Percentiles rank a stretch among this genome's conserved stretches.
Evolutionary conservation across 2,329 filamentous ascomycete genomes (phyloP).

Genomic region (Colletotrichum lentis): DNA sequence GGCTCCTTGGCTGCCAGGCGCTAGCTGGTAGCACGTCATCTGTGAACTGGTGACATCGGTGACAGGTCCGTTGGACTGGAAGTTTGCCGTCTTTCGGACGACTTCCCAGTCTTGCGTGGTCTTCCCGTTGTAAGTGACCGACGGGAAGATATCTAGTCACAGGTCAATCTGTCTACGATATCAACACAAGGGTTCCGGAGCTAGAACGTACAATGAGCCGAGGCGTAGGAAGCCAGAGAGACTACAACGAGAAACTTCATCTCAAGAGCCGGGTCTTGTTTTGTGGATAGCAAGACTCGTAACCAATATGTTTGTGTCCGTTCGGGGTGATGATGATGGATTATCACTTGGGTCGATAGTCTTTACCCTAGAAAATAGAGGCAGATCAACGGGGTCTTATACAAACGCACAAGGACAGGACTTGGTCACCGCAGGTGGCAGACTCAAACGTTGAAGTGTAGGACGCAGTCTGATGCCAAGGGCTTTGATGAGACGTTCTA

Average conservation of each 20-base stretch:
- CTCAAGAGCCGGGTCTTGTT: no score
- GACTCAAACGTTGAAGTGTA: not conserved
- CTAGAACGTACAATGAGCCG: constrained; percentile 51
- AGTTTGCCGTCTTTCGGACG: constrained; percentile 59
- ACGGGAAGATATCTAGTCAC: constrained; percentile 52
- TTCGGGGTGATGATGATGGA: not conserved
- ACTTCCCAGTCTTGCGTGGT: constrained; percentile 55
- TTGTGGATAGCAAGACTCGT: not conserved
- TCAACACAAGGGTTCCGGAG: no score
- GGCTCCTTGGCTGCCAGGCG: constrained; percentile 54
- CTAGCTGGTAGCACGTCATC: constrained; percentile 61
- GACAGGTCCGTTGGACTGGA: constrained; percentile 59
- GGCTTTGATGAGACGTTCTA: not conserved
- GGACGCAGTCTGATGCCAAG: not conserved
- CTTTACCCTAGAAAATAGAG: not conserved
- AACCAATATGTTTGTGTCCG: not conserved
- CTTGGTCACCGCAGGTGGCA: not conserved
- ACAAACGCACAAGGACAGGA: not conserved
- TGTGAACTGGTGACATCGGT: constrained; percentile 56
- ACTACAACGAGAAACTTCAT: not conserved
- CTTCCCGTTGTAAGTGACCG: constrained; percentile 46
- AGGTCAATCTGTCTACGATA: constrained; percentile 7
- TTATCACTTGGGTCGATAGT: not conserved
- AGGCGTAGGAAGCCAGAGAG: constrained; percentile 38
- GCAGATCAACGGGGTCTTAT: not conserved